Base-by-base conservation (phyloP, 225 moss, liverwort and hornwort species). In the Thuidium tamariscinum region DNA sequence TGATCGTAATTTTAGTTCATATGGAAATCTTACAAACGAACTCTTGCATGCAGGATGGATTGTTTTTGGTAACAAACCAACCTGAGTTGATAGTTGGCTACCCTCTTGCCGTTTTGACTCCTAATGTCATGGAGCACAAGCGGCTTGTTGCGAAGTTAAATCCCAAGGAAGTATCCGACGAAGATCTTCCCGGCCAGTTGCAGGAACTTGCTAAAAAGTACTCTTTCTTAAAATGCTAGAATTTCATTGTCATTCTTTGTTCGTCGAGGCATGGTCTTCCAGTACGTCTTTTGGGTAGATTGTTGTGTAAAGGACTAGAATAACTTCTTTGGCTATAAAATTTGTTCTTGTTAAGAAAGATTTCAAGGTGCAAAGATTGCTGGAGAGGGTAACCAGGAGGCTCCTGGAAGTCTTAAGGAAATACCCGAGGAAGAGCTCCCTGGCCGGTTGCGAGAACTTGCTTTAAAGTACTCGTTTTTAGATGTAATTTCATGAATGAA, bases 121-220 rank as follows among this genome's bases (percentile, higher is more conserved):
- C 95, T 23, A 99, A 97, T 89, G 91, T 95, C 34, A 87, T 91
- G 66, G 99, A 99, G 93, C 95, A 99, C 91, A 96, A 96, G 91
- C 94, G 97, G 15, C 91, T 99, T 56, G 95, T 88, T 65, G 95
- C 92, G 41, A 97, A 95, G 83, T 90, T 99, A 27, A 88, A 90
- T 70, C 89, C 91, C 75, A 83, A 85, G 81, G 90, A 91, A 82
- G 44, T 89, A 67, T 71, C 91, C 7, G 57, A 92, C 26, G 93
- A 95, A 64, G 94, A 98, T 68, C 93, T 92, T 89, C 91, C 94
- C 9, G 89, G 91, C 77, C 95, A 97, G 90, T 88, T 99, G 80
- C 92, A 92, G 86, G 94, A 91, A 69, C 96, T 99, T 89, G 97
- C 98, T 46, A 90, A 95, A 71, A 93, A 92, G 98, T 96, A 93